Evolutionary conservation across 2,329 filamentous ascomycete genomes (phyloP), one percentile per base, ranked within the genome.

Genomic region (Ophiostoma montium): DNA sequence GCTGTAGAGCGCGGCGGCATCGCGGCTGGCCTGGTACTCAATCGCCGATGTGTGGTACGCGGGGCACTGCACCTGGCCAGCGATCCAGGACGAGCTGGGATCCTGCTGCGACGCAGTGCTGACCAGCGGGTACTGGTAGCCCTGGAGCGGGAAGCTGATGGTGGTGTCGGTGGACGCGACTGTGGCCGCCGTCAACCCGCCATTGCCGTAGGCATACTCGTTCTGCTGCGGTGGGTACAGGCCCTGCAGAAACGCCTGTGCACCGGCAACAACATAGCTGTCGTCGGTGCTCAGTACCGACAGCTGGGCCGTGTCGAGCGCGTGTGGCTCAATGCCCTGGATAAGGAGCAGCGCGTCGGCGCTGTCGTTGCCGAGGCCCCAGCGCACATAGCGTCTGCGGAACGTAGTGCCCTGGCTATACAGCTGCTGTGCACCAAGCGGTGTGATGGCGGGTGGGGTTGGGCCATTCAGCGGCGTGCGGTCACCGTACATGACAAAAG

Each of bases 71-170:
- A 57, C 48, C 12, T 67, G 62, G 47, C 67, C 67, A 50, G 67
- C 61, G 5, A 71, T 56, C 74, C 62, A 67, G 35, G 70, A 62
- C 12, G 67, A 71, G 16, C 65, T 62, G 11, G 62, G 65, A 50
- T 77, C 72, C 8, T 47, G 36, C 16, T 42, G 10, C 27, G 54
- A 53, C 10, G 43, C 23, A 3, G 52, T 54, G 3, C 13, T 67
- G 35, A 94, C 67, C 1, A 76, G 76, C 16, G 90, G 82, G 55
- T 94, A 78, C 61, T 94, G 88, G 60, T 89, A 94, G 10, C 87
- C 87, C 48, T 75, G 67, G 57, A 94, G 64, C 0, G 88, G 88
- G 36, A 77, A 76, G 23, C 78, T 67, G 6, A 84, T 67, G 2
- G 67, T 63, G 5, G 72, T 76, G 11, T 78, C 78, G 59, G 62